These are phyloP conservation scores for Tephrocybe sp. DNA, from an alignment of 768 basidiomycete species.

Conservation along the genomic window DNA sequence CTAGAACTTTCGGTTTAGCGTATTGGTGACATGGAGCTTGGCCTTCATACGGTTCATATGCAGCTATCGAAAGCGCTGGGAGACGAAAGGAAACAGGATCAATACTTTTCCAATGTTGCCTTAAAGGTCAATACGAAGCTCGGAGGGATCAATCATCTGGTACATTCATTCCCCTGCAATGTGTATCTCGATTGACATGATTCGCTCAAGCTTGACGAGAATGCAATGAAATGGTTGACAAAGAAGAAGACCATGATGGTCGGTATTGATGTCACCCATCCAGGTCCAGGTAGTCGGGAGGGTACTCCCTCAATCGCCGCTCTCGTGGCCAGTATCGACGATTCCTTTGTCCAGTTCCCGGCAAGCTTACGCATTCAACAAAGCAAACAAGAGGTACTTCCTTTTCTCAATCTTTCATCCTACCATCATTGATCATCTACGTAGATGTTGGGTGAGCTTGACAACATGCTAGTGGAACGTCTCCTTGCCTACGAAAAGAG, in stretches of 20 bases:
- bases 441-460: slow-evolving; percentile 72
- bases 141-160: slow-evolving; percentile 75
- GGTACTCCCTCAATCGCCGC: slow-evolving; percentile 85
- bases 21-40: slow-evolving; percentile 72
- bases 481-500: slow-evolving; percentile 55
- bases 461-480: slow-evolving; percentile 71
- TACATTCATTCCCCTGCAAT: slow-evolving; percentile 17
- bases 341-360: slow-evolving; percentile 73
- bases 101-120: slow-evolving; percentile 82
- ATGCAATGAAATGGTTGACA: slow-evolving; percentile 62
- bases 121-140: slow-evolving; percentile 84
- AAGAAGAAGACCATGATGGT: slow-evolving; percentile 78
- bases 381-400: slow-evolving; percentile 44
- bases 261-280: slow-evolving; percentile 85
- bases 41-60: slow-evolving; percentile 77
- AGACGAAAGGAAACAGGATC: slow-evolving; percentile 60
- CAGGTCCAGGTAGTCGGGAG: slow-evolving; percentile 60
- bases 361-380: slow-evolving; percentile 70
- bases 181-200: not conserved
- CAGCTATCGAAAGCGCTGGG: slow-evolving; percentile 58
- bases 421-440: not conserved
- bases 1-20: too few relatives aligned
- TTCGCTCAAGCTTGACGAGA: slow-evolving; percentile 46
- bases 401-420: not conserved
- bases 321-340: slow-evolving; percentile 76